phyloP scores from a whole-genome alignment of 495 filamentous ascomycete species.

The Hypoxylon fragiforme region DNA sequence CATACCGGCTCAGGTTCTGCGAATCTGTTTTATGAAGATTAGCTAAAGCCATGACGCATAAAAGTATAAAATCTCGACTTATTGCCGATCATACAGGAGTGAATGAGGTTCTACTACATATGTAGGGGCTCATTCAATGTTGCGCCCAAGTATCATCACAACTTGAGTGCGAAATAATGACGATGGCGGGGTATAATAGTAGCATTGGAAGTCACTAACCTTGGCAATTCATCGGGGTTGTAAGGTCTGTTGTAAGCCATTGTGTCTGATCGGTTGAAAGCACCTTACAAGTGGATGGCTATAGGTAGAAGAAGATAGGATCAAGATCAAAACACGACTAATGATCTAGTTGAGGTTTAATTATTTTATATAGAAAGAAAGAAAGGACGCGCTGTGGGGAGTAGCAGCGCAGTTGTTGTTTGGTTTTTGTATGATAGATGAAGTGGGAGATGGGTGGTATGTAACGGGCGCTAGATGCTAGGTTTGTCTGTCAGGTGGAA shows the following conservation, averaged over 20 bases:
- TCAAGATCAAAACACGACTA: background rate
- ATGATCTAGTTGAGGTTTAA: background rate
- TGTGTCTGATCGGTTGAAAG: slow-evolving; percentile 13
- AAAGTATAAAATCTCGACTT: slow-evolving; percentile 10
- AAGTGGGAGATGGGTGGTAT: too few species aligned
- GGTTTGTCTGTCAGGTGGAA: too few species aligned
- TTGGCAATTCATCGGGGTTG: slow-evolving; percentile 96
- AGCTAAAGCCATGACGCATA: slow-evolving; percentile 21
- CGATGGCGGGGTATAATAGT: slow-evolving; percentile 27
- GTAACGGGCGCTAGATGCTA: too few species aligned
- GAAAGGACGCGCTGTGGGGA: slow-evolving; percentile 9
- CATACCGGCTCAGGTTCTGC: slow-evolving; percentile 91
- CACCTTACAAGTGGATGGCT: slow-evolving; percentile 12
- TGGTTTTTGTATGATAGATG: background rate
- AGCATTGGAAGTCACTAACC: slow-evolving; percentile 60
- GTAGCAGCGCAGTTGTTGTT: background rate
- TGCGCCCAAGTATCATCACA: slow-evolving; percentile 6
- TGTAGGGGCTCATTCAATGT: too few species aligned
- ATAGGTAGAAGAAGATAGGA: slow-evolving; percentile 3
- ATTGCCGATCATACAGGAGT: slow-evolving; percentile 16
- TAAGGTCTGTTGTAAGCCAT: slow-evolving; percentile 95
- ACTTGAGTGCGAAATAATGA: slow-evolving; percentile 12
- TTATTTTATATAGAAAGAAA: slow-evolving; percentile 21
- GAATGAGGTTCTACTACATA: background rate
- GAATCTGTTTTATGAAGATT: slow-evolving; percentile 61